These are phyloP conservation scores for Lasiosphaeris hirsuta DNA, from an alignment of 495 filamentous ascomycete genomes.

Conservation along the genomic window DNA sequence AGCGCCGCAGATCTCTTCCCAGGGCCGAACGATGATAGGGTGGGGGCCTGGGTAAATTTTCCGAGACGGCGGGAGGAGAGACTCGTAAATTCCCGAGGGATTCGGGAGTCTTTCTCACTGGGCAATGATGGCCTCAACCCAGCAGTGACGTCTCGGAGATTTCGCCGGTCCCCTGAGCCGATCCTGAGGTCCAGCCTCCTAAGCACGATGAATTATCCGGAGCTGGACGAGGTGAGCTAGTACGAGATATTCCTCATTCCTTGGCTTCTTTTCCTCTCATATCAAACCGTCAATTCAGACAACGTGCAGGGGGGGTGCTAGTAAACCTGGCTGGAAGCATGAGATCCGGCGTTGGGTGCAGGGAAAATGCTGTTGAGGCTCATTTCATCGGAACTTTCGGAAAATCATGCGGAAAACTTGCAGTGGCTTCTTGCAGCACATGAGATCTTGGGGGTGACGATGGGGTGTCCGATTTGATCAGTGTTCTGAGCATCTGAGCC, in stretches of 20 bases:
- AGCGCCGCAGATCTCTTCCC: conserved; percentile 1
- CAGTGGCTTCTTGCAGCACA: too few relatives aligned
- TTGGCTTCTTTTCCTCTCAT: too few relatives aligned
- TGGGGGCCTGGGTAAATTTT: conserved; percentile 4
- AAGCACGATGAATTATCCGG: not conserved
- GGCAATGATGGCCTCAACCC: not conserved
- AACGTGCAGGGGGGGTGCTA: not conserved
- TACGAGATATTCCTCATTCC: too few relatives aligned
- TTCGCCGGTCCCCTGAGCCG: not conserved
- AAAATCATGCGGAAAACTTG: not conserved
- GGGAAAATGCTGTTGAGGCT: not conserved
- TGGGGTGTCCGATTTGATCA: too few relatives aligned
- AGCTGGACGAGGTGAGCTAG: not conserved
- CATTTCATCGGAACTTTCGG: not conserved
- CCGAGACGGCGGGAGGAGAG: conserved; percentile 11
- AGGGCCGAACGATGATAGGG: not conserved
- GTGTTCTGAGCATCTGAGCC: too few relatives aligned
- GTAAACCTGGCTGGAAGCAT: not conserved
- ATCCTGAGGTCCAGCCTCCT: not conserved
- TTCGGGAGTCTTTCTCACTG: not conserved
- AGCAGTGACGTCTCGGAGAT: conserved; percentile 3
- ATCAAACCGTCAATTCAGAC: not conserved
- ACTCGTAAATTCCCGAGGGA: conserved; percentile 1
- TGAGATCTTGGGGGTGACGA: too few relatives aligned
- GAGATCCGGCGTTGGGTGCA: too few relatives aligned